Conservation (phyloP, 2,329 filamentous ascomycete species). For the Pseudofabraea citricarpa region DNA sequence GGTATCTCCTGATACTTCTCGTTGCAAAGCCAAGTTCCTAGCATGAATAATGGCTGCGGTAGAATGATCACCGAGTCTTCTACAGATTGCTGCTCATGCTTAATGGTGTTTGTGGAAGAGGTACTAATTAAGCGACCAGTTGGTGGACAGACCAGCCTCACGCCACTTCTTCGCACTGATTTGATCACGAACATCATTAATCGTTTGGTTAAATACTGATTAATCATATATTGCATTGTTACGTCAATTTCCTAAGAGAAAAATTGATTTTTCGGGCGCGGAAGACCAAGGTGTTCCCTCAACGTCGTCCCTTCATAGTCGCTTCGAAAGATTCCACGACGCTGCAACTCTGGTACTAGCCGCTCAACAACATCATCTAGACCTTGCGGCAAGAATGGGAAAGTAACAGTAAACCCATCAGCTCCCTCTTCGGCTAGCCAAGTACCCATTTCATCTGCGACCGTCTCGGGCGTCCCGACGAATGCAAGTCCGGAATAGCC, state of each 20-base stretch:
- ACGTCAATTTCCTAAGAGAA: slow-evolving; percentile 2
- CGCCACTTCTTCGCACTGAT: no score
- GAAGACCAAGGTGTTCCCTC: slow-evolving; percentile 48
- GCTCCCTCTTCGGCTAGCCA: slow-evolving; percentile 43
- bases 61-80: no score
- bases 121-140: no score
- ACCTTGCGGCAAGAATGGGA: slow-evolving; percentile 46
- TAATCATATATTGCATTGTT: no score
- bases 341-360: slow-evolving; percentile 46
- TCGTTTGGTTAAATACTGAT: no score
- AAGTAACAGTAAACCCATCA: slow-evolving; percentile 46
- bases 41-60: no score
- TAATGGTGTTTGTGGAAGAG: no score
- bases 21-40: no score
- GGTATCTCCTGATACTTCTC: no score
- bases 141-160: no score
- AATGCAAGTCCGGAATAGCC: slow-evolving; percentile 46
- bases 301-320: slow-evolving; percentile 49
- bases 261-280: slow-evolving; percentile 32
- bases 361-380: slow-evolving; percentile 42
- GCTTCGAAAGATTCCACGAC: slow-evolving; percentile 43
- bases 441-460: slow-evolving; percentile 43
- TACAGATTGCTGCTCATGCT: no score
- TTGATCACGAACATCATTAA: no score
- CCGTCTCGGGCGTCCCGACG: slow-evolving; percentile 41